Base-by-base conservation (phyloP, 768 basidiomycete genomes). In the Leccinum disarticulatum region DNA sequence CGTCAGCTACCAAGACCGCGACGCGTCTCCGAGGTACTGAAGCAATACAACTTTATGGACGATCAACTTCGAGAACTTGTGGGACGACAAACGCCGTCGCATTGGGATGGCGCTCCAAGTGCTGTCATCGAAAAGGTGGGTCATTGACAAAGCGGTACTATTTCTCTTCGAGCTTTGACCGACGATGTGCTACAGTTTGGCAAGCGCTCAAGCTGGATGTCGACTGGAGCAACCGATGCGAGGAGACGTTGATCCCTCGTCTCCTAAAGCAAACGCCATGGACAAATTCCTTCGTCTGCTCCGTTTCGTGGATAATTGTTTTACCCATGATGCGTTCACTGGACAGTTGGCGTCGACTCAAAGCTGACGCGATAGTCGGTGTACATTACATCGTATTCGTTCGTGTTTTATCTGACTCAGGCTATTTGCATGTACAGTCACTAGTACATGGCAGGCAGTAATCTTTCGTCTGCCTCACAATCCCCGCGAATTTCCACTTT, bases 401-500 rank as follows among this genome's bases (percentile, higher is more conserved):
- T 46, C 27, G 8, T 19, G 25, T 49, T 27, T 4, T 33, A 56
- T 48, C 30, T 52, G 22, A 52, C n/a, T n/a, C n/a, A n/a, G n/a
- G n/a, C 49, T 61, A 41, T 25, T 22, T 65, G 61, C 14, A 31
- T 48, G 38, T 62, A 41, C 33, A 51, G 35, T 52, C 28, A 17
- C 31, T 11, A 36, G 46, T 22, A 65, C 33, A 64, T 56, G 30
- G 65, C 66, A 41, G 61, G 65, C 17, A 66, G 58, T 25, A 70
- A 53, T 56, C 70, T 66, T 33, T 66, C 59, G 53, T 88, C 84
- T 6, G 70, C 66, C 31, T 72, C 73, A 30, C 73, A 72, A 62
- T 82, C 77, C 6, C 86, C 86, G 5, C 73, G 64, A 38, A 93
- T 67, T 5, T 85, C 78, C 4, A 91, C 80, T 61, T 79, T 85